phyloP scores from a whole-genome alignment of 306 rosid species.

The Erythrophleum fordii region DNA sequence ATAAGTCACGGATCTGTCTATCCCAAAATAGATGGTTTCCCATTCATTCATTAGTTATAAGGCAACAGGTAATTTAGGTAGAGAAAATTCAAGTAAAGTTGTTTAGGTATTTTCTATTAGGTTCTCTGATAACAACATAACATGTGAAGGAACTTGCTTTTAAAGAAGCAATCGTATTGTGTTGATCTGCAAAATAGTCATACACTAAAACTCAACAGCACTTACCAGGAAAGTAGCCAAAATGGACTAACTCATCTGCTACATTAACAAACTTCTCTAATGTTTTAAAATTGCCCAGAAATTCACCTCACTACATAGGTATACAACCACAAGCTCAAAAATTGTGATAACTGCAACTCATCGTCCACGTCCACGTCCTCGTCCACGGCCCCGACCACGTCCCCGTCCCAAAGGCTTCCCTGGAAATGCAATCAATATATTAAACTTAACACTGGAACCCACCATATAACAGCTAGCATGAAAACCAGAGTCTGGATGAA shows the following conservation, averaged over 20 bases:
- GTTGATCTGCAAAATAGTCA: background rate
- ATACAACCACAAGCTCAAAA: background rate
- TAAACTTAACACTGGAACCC: background rate
- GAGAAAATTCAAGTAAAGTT: background rate
- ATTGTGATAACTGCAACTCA: background rate
- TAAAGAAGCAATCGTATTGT: background rate
- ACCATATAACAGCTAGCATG: background rate
- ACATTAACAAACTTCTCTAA: background rate
- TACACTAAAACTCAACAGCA: background rate
- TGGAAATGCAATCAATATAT: background rate
- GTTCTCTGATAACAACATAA: background rate
- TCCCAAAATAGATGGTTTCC: background rate
- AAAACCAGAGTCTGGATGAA: background rate
- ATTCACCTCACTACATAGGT: background rate
- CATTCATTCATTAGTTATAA: background rate
- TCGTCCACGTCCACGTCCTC: background rate
- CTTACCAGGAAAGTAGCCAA: background rate
- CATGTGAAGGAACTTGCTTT: background rate
- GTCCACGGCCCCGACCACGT: background rate
- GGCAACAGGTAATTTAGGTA: background rate
- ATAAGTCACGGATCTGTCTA: background rate
- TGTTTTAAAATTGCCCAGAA: background rate
- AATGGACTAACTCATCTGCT: background rate
- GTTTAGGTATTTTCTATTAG: too few relatives aligned
- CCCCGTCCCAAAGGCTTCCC: constrained; percentile 6